Evolutionary conservation across 78 protist species (phyloP).

Genomic region (Dictyostelium capitatum): DNA sequence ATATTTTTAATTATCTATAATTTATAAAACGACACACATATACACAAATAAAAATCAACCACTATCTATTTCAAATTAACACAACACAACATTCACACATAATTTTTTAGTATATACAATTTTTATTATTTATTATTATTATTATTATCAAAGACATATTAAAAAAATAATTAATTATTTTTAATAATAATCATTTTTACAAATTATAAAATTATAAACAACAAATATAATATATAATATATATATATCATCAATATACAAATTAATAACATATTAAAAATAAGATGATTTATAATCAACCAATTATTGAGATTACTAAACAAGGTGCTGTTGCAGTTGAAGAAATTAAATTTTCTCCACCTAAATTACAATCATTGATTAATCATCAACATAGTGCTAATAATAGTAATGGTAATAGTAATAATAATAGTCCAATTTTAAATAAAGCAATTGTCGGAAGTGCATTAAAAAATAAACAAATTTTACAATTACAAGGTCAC

Average conservation of each 20-base stretch:
- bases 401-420: neutral
- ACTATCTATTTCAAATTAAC: too few species aligned
- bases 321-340: conserved; percentile 77
- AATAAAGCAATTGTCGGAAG: neutral
- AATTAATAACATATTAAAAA: neutral
- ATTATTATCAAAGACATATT: neutral
- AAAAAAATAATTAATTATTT: neutral
- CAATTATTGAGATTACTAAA: conserved; percentile 51
- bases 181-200: neutral
- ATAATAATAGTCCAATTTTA: neutral
- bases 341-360: conserved; percentile 44
- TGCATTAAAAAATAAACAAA: conserved; percentile 20
- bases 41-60: too few species aligned
- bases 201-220: neutral
- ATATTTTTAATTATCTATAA: too few species aligned
- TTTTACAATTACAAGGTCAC: neutral
- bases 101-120: neutral
- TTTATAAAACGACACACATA: too few species aligned
- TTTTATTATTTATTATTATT: neutral
- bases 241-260: too few species aligned
- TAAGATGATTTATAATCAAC: conserved; percentile 32
- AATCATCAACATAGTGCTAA: neutral
- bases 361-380: conserved; percentile 23
- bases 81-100: too few species aligned
- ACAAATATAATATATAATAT: too few species aligned